Evolutionary conservation across 352 stramenopile genomes (phyloP).

Genomic region (Phytophthora kernoviae): DNA sequence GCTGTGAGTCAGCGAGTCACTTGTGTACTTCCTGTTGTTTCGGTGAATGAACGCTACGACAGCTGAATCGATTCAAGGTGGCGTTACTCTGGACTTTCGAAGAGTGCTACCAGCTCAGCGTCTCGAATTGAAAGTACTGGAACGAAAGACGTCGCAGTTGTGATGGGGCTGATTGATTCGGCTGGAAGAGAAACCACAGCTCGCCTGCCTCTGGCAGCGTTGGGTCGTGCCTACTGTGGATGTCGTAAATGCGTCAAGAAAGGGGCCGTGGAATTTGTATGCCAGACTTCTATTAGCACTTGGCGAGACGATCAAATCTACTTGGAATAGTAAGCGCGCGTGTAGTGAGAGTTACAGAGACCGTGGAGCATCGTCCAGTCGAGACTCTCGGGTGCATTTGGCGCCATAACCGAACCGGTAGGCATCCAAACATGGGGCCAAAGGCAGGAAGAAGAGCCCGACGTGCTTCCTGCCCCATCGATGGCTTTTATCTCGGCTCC

Average conservation of each 20-base stretch:
- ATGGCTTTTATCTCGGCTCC: slow-evolving; percentile 8
- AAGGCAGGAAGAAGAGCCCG: slow-evolving; percentile 20
- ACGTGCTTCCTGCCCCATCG: slow-evolving; percentile 15
- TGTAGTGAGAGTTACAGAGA: slow-evolving; percentile 33
- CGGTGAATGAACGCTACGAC: slow-evolving; percentile 12
- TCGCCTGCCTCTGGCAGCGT: slow-evolving; percentile 10
- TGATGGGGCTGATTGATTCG: slow-evolving; percentile 7
- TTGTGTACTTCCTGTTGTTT: slow-evolving; percentile 12
- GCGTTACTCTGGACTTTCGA: slow-evolving; percentile 15
- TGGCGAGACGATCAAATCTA: slow-evolving; percentile 26
- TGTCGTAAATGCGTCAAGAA: slow-evolving; percentile 11
- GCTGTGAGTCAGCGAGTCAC: slow-evolving; percentile 1
- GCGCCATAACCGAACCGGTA: neutral
- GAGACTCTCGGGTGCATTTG: slow-evolving; percentile 21
- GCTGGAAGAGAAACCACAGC: slow-evolving; percentile 20
- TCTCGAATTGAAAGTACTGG: slow-evolving; percentile 12
- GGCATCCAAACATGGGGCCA: neutral
- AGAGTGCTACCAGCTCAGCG: slow-evolving; percentile 10
- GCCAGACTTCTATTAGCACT: slow-evolving; percentile 1
- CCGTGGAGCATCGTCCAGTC: slow-evolving; percentile 18
- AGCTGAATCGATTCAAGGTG: neutral
- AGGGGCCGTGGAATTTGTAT: slow-evolving; percentile 16
- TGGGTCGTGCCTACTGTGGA: slow-evolving; percentile 15
- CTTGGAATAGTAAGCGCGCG: slow-evolving; percentile 18
- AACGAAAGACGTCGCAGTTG: slow-evolving; percentile 1